Percentiles rank a stretch among this genome's conserved stretches.
phyloP scores from a whole-genome alignment of 2,329 filamentous ascomycete genomes.

The Fusarium bulbicola region DNA sequence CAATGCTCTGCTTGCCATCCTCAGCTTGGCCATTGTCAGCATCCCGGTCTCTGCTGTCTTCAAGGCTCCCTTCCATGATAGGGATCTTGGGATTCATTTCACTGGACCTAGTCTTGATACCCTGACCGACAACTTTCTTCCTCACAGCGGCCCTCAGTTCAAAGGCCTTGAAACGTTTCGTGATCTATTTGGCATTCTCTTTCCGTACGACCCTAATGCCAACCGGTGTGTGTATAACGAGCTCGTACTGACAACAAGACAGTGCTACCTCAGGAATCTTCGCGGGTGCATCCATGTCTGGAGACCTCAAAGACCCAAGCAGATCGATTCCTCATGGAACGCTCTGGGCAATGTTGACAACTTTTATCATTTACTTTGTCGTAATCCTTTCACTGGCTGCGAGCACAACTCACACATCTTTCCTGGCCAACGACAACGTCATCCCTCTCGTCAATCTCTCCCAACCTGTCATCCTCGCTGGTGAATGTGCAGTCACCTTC shows the following conservation, averaged over 20 bases:
- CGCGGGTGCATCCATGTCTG: slow-evolving; percentile 88
- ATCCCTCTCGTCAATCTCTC: slow-evolving; percentile 86
- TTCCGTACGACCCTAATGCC: slow-evolving; percentile 59
- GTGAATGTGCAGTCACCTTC: slow-evolving; percentile 83
- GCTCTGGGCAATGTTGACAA: slow-evolving; percentile 78
- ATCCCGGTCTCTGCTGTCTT: slow-evolving; percentile 82
- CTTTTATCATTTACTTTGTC: slow-evolving; percentile 77
- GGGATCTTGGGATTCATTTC: slow-evolving; percentile 72
- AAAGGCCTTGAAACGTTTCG: slow-evolving; percentile 76
- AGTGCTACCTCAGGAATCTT: slow-evolving; percentile 65
- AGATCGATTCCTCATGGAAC: slow-evolving; percentile 88
- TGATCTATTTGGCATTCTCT: slow-evolving; percentile 85
- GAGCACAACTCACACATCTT: slow-evolving; percentile 76
- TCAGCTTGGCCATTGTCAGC: slow-evolving; percentile 79
- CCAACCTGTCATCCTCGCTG: slow-evolving; percentile 75
- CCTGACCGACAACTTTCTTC: slow-evolving; percentile 77
- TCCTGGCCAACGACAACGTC: slow-evolving; percentile 79
- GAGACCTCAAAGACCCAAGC: slow-evolving; percentile 83
- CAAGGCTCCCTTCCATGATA: slow-evolving; percentile 72
- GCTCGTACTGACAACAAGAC: not conserved
- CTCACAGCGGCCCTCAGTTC: slow-evolving; percentile 71
- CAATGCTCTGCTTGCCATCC: slow-evolving; percentile 76
- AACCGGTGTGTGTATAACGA: not conserved
- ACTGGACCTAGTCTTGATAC: slow-evolving; percentile 80
- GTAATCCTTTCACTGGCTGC: slow-evolving; percentile 83